A percentile compares a stretch with the other conserved stretches of the same genome.
Evolutionary conservation across 73 alveolate genomes (phyloP).

Genomic region (Paramecium sonneborni): DNA sequence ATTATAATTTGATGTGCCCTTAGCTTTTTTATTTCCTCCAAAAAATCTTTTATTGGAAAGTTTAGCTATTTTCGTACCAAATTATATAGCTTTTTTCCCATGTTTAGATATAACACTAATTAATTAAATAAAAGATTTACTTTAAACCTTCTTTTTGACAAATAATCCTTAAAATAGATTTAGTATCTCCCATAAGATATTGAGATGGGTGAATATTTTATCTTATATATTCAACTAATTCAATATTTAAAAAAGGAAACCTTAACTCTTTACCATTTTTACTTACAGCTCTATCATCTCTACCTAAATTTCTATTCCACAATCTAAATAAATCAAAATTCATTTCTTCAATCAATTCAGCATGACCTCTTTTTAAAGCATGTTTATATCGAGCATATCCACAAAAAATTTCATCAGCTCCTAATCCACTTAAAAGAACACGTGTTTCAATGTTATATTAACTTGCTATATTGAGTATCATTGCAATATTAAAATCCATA

Average conservation of each 20-base stretch:
- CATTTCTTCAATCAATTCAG: slow-evolving; percentile 85
- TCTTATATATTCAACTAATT: slow-evolving; percentile 71
- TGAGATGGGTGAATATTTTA: slow-evolving; percentile 32
- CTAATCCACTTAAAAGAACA: slow-evolving; percentile 77
- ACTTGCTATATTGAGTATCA: slow-evolving; percentile 90
- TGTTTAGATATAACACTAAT: not conserved
- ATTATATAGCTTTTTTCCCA: slow-evolving; percentile 78
- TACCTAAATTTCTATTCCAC: slow-evolving; percentile 95
- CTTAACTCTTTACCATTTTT: slow-evolving; percentile 89
- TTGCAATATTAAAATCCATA: slow-evolving; percentile 96
- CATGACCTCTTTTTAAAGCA: slow-evolving; percentile 78
- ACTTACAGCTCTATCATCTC: slow-evolving; percentile 95
- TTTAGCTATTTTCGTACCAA: slow-evolving; percentile 84
- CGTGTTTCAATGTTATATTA: slow-evolving; percentile 13
- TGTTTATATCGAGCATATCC: slow-evolving; percentile 94
- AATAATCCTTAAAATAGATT: slow-evolving; percentile 74
- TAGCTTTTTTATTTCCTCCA: slow-evolving; percentile 83
- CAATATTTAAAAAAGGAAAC: slow-evolving; percentile 90
- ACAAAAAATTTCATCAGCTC: slow-evolving; percentile 97
- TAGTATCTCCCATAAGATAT: slow-evolving; percentile 68
- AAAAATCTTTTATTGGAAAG: slow-evolving; percentile 74
- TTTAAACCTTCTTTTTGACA: slow-evolving; percentile 63
- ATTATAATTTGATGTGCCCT: slow-evolving; percentile 70
- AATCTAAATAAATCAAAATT: slow-evolving; percentile 85
- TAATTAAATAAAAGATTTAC: slow-evolving; percentile 15